phyloP scores from a whole-genome alignment of 1,284 basidiomycete species.

The Microbotryum lychnidis-dioicae region DNA sequence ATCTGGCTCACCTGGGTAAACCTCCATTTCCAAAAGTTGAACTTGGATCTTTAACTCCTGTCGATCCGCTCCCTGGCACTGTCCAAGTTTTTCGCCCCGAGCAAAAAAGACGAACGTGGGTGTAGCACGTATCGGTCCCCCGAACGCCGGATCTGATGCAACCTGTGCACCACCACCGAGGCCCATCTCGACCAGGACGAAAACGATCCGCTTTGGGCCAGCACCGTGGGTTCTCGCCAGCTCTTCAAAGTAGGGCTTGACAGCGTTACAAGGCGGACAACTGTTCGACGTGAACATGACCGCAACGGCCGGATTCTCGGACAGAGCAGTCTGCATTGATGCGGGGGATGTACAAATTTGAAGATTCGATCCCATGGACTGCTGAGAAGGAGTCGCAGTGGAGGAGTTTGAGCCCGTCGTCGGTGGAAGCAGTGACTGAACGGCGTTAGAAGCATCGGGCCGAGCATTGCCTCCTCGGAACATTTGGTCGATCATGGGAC shows the following conservation, averaged over 20 bases:
- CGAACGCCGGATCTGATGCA: slow-evolving; percentile 20
- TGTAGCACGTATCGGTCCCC: slow-evolving; percentile 33
- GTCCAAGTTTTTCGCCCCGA: slow-evolving; percentile 26
- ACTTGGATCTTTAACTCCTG: slow-evolving; percentile 36
- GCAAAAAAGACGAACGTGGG: slow-evolving; percentile 38
- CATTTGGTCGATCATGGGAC: slow-evolving; percentile 39
- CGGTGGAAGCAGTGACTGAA: slow-evolving; percentile 10
- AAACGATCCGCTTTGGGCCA: slow-evolving; percentile 30
- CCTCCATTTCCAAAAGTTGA: slow-evolving; percentile 34
- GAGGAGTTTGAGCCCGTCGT: not conserved
- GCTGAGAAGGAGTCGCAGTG: not conserved
- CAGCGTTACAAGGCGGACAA: slow-evolving; percentile 38
- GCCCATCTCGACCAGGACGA: slow-evolving; percentile 37
- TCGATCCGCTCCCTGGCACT: slow-evolving; percentile 37
- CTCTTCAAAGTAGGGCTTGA: slow-evolving; percentile 37
- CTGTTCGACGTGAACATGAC: slow-evolving; percentile 38
- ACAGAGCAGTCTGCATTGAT: slow-evolving; percentile 28
- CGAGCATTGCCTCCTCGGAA: slow-evolving; percentile 17
- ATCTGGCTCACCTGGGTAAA: slow-evolving; percentile 29
- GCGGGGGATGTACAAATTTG: slow-evolving; percentile 30
- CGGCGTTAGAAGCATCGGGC: slow-evolving; percentile 10
- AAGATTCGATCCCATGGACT: slow-evolving; percentile 21
- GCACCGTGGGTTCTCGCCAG: slow-evolving; percentile 31
- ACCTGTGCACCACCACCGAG: slow-evolving; percentile 22
- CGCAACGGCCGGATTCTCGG: slow-evolving; percentile 31